Evolutionary conservation across 2,329 filamentous ascomycete species (phyloP).

Genomic region (Xylaria sp.): DNA sequence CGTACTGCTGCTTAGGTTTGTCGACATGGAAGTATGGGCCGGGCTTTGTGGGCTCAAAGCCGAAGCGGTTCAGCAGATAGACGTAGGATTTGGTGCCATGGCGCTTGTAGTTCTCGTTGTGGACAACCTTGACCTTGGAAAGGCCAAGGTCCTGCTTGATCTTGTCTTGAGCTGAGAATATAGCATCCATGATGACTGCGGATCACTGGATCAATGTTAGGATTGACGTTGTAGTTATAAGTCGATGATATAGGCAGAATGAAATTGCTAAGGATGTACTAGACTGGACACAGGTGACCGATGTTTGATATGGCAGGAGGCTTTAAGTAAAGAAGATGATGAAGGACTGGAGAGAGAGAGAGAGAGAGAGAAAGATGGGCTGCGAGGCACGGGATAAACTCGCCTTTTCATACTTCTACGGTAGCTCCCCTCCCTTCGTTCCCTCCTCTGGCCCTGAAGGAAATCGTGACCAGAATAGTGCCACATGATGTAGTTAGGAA

Average conservation of each 20-base stretch:
- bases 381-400: too few relatives aligned
- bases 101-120: conserved; percentile 61
- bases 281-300: not conserved
- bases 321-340: not conserved
- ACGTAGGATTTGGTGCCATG: conserved; percentile 67
- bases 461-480: not conserved
- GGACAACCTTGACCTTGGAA: conserved; percentile 53
- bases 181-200: conserved; percentile 38
- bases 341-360: not conserved
- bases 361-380: not conserved
- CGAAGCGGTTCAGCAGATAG: conserved; percentile 62
- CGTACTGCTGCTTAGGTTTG: conserved; percentile 46
- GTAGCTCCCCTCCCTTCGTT: not conserved
- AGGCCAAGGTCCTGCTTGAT: conserved; percentile 41
- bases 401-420: not conserved
- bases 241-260: conserved; percentile 6
- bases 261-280: conserved; percentile 10
- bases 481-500: not conserved
- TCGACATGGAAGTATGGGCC: conserved; percentile 62
- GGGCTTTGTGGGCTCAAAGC: conserved; percentile 62
- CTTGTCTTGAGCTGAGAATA: conserved; percentile 40
- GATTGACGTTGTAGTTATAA: not conserved
- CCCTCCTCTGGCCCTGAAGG: not conserved
- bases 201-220: not conserved
- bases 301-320: not conserved